Conservation (phyloP, 2,329 filamentous ascomycete genomes). For the Alternaria alternata region DNA sequence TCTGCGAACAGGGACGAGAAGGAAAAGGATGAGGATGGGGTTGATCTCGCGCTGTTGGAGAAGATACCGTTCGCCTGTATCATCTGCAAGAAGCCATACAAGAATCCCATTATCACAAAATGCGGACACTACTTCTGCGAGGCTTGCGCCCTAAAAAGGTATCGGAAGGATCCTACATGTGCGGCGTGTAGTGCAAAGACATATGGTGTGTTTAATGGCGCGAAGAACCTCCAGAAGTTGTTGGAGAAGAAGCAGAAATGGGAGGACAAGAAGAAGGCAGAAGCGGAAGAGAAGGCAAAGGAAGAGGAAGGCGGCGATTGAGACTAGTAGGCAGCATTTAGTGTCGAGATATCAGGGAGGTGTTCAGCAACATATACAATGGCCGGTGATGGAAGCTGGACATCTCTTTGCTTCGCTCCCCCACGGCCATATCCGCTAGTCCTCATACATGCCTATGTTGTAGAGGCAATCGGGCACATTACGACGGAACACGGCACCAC, state of each 20-base stretch:
- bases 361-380: background rate
- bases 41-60: slow-evolving; percentile 76
- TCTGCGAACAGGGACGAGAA: slow-evolving; percentile 62
- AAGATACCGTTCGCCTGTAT: slow-evolving; percentile 90
- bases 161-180: slow-evolving; percentile 85
- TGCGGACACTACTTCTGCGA: slow-evolving; percentile 98
- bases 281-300: slow-evolving; percentile 57
- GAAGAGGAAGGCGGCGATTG: slow-evolving; percentile 34
- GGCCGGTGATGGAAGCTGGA: background rate
- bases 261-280: slow-evolving; percentile 65
- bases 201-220: slow-evolving; percentile 87
- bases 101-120: slow-evolving; percentile 81
- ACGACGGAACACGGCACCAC: background rate
- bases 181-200: slow-evolving; percentile 86
- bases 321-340: slow-evolving; percentile 1
- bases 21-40: slow-evolving; percentile 58
- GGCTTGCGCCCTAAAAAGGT: slow-evolving; percentile 83
- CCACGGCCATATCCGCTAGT: background rate
- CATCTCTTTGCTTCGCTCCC: background rate
- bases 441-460: background rate
- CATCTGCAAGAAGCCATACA: slow-evolving; percentile 82
- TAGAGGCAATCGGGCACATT: background rate
- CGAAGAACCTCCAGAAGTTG: slow-evolving; percentile 82
- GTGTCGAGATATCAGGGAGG: background rate
- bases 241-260: slow-evolving; percentile 75